Evolutionary conservation across 2,329 filamentous ascomycete genomes (phyloP).

Genomic region (Alternaria metachromatica): DNA sequence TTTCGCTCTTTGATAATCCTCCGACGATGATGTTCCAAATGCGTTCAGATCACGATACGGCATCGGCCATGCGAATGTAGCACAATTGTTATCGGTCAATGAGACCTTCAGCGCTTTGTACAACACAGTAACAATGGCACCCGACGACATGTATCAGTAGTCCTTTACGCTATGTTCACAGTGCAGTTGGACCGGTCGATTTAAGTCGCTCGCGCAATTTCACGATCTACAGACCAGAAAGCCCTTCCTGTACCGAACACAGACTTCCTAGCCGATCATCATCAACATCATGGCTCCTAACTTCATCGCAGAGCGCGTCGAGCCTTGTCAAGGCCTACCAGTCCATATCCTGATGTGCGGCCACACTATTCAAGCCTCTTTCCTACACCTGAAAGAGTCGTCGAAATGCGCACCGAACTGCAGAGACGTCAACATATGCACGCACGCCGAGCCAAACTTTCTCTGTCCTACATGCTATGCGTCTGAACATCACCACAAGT

Average conservation of each 20-base stretch:
- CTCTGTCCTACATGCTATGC: constrained; percentile 2
- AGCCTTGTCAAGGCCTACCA: background rate
- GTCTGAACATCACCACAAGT: background rate
- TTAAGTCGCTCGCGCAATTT: background rate
- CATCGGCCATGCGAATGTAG: background rate
- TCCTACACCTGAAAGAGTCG: background rate
- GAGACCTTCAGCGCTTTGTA: background rate
- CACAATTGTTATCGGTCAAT: background rate
- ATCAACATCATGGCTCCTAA: background rate
- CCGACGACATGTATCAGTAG: background rate
- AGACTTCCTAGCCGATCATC: background rate
- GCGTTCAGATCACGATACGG: background rate
- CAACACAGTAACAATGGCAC: background rate
- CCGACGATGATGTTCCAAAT: background rate
- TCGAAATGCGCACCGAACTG: constrained; percentile 10
- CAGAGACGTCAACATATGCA: background rate
- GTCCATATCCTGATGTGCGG: constrained; percentile 1
- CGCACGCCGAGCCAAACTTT: background rate
- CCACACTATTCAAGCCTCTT: background rate
- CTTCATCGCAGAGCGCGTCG: background rate
- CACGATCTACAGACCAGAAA: background rate
- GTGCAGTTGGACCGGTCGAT: background rate
- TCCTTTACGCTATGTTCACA: background rate
- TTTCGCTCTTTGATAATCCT: background rate
- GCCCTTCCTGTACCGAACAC: background rate